Percentiles rank a stretch among this genome's conserved stretches.
Evolutionary conservation across 306 rosid species (phyloP).

Genomic region (Geum urbanum): DNA sequence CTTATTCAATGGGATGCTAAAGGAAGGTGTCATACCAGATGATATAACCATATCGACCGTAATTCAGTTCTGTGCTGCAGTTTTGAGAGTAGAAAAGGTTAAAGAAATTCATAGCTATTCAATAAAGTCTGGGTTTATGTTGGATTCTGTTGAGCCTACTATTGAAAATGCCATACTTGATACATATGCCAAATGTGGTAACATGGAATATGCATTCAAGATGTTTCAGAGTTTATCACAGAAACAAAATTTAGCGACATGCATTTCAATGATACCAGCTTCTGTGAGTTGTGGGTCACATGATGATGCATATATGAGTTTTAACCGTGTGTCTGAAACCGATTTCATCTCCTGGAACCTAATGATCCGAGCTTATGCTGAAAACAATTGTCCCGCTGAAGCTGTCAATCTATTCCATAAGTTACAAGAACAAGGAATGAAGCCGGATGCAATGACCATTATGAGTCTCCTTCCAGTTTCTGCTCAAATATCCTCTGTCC

Average conservation of each 20-base stretch:
- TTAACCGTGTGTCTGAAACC: conserved; percentile 55
- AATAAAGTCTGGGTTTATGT: conserved; percentile 48
- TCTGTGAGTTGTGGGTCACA: conserved; percentile 56
- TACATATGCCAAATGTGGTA: conserved; percentile 81
- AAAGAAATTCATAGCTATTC: conserved; percentile 74
- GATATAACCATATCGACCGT: conserved; percentile 53
- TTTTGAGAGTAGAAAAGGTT: conserved; percentile 45
- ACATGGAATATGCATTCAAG: conserved; percentile 51
- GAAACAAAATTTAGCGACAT: conserved; percentile 54
- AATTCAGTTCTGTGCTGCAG: conserved; percentile 50
- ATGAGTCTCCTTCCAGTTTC: conserved; percentile 78
- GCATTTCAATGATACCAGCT: conserved; percentile 71
- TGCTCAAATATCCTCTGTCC: conserved; percentile 64
- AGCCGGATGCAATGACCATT: conserved; percentile 67
- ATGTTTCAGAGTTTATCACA: conserved; percentile 52
- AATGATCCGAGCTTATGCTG: conserved; percentile 71
- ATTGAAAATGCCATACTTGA: conserved; percentile 77
- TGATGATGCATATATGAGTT: conserved; percentile 49
- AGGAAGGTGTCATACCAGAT: conserved; percentile 54
- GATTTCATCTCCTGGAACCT: conserved; percentile 94
- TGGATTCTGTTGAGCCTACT: conserved; percentile 43
- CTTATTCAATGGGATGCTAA: conserved; percentile 51
- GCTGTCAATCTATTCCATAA: conserved; percentile 46
- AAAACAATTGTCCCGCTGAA: conserved; percentile 58
- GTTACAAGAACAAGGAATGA: conserved; percentile 68